Percentiles rank a stretch among this genome's conserved stretches.
These are phyloP conservation scores for Fusarium succisae DNA, from an alignment of 2,329 filamentous ascomycete genomes.

Conservation along the genomic window DNA sequence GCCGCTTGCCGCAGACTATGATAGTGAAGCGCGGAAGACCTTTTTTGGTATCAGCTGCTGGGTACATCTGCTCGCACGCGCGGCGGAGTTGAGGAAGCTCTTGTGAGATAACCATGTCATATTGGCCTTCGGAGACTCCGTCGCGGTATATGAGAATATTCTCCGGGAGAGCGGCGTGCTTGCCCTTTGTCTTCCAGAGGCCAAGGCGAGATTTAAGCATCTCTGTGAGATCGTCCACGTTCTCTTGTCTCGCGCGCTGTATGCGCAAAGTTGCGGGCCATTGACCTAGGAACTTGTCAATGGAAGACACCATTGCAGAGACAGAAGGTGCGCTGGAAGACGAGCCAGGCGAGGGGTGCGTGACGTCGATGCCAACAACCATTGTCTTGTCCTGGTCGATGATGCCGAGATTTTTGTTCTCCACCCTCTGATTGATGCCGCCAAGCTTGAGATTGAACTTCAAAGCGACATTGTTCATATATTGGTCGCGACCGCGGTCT, in stretches of 20 bases:
- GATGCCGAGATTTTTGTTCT: neutral
- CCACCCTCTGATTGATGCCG: neutral
- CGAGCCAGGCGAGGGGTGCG: neutral
- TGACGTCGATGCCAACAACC: neutral
- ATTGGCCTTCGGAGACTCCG: neutral
- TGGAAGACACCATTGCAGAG: neutral
- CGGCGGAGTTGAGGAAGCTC: neutral
- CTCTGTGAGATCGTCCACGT: neutral
- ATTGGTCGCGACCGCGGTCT: neutral
- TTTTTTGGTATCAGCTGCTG: neutral
- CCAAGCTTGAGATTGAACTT: neutral
- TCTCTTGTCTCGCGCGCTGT: neutral
- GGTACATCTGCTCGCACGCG: neutral
- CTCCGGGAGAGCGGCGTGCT: neutral
- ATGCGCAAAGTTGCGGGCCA: neutral
- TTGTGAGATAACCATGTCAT: neutral
- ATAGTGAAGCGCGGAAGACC: neutral
- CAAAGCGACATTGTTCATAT: neutral
- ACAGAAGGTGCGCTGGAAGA: neutral
- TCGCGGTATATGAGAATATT: neutral
- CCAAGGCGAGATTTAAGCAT: neutral
- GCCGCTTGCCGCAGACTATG: neutral
- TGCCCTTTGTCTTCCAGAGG: neutral
- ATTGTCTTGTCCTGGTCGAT: neutral
- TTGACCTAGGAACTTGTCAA: neutral